Base-by-base conservation (phyloP, 352 stramenopile species). In the Globisporangium nodosum region DNA sequence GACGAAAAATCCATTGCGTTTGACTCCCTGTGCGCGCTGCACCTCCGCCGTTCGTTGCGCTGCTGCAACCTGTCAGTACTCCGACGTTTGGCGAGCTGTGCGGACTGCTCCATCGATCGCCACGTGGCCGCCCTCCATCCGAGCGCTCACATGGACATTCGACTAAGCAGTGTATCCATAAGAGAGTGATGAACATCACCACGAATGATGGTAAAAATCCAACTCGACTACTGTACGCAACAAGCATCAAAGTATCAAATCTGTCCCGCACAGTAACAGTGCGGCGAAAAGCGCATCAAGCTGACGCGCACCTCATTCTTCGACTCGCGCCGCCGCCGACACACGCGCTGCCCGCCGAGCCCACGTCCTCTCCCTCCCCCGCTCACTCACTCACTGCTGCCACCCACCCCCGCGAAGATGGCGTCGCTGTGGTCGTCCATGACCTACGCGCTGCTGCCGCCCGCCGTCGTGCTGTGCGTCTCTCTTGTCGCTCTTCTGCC, bases 391-490 rank as follows among this genome's bases (percentile, higher is more conserved):
- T 20, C 43, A 13, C 42, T 47, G 12, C 16, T n/a, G 12, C 18
- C 21, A 24, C 21, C 21, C 21, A 24, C 8, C 5, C n/a, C 11
- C 18, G 20, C n/a, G 3, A 13, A 16, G 31, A 88, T 87, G 79
- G 49, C 76, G 63, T 81, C 79, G 3, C 73, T 88, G 65, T 92
- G 82, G 82, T 81, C 78, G 45, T 87, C 79, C 35, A 85, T 87
- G 70, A 89, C 82, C 40, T 92, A 89, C 54, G 71, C 87, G 42
- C 64, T 92, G 58, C 76, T 92, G 37, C 82, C 82, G 39, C 82
- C 82, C 24, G 82, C 82, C n/a, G 76, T 92, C 45, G 63, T 90
- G 58, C 73, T 92, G 82, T 92, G 72, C 58, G 81, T 81, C 8
- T 9, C 15, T 3, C 6, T 7, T 27, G 20, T 0, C 50, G 3